A percentile compares a stretch with the other conserved stretches of the same genome.
Evolutionary conservation across 2,329 filamentous ascomycete genomes (phyloP).

Genomic region (Epichloe amarillans): DNA sequence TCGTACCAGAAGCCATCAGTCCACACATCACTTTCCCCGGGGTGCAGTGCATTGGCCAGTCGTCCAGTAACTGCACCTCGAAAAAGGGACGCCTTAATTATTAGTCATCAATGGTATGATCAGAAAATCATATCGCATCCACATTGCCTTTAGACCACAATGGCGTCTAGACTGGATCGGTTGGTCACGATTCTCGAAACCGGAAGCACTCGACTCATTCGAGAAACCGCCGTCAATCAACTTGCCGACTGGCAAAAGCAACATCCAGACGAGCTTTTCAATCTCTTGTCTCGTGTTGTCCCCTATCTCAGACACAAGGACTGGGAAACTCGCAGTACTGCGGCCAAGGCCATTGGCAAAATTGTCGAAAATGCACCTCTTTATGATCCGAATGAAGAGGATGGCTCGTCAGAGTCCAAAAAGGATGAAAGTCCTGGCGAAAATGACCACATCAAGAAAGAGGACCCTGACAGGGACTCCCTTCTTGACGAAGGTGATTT

Average conservation of each 20-base stretch:
- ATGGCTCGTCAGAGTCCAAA: conserved; percentile 34
- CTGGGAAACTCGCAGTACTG: conserved; percentile 91
- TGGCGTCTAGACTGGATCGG: conserved; percentile 54
- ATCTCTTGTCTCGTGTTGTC: conserved; percentile 84
- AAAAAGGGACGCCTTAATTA: background rate
- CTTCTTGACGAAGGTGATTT: conserved; percentile 41
- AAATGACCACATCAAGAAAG: conserved; percentile 41
- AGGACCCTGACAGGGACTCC: conserved; percentile 39
- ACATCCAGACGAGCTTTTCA: conserved; percentile 94
- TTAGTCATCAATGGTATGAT: background rate
- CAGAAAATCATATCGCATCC: conserved; percentile 10
- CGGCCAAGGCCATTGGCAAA: conserved; percentile 85
- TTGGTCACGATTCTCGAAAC: conserved; percentile 90
- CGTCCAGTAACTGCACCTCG: conserved; percentile 10
- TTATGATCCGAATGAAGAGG: conserved; percentile 78
- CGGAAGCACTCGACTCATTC: conserved; percentile 87
- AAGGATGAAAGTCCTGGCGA: conserved; percentile 22
- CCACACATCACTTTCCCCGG: background rate
- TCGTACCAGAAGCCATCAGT: background rate
- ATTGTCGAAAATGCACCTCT: conserved; percentile 79
- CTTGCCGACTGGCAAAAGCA: conserved; percentile 96
- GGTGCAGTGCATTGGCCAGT: conserved; percentile 9
- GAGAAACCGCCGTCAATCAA: conserved; percentile 93
- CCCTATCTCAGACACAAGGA: conserved; percentile 89
- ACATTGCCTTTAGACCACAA: conserved; percentile 9